Evolutionary conservation across 2,329 filamentous ascomycete species (phyloP).

Genomic region (Diaporthe sp.): DNA sequence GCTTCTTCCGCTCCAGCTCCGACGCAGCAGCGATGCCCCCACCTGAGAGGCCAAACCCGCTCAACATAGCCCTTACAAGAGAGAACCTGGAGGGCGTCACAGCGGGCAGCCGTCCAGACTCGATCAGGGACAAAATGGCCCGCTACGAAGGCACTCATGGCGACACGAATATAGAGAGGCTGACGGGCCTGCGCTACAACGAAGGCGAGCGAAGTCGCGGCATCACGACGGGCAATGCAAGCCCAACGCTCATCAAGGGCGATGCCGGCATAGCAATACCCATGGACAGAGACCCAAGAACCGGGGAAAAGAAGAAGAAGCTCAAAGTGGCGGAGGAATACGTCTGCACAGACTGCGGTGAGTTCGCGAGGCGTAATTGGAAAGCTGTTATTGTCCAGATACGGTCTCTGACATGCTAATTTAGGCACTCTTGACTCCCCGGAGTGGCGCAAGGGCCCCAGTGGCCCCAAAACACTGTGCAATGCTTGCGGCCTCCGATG

Average conservation of each 20-base stretch:
- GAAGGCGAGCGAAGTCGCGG: slow-evolving; percentile 91
- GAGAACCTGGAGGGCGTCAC: slow-evolving; percentile 84
- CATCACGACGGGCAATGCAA: slow-evolving; percentile 87
- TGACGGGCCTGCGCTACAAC: slow-evolving; percentile 88
- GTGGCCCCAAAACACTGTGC: slow-evolving; percentile 92
- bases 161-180: slow-evolving; percentile 87
- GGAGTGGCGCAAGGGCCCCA: slow-evolving; percentile 95
- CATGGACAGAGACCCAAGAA: slow-evolving; percentile 79
- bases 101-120: slow-evolving; percentile 77
- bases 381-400: background rate
- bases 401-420: slow-evolving; percentile 33
- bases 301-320: slow-evolving; percentile 88
- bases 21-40: slow-evolving; percentile 73
- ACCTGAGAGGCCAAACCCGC: slow-evolving; percentile 71
- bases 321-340: slow-evolving; percentile 89
- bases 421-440: slow-evolving; percentile 87
- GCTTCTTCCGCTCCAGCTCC: slow-evolving; percentile 50
- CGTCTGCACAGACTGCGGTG: slow-evolving; percentile 93
- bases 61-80: slow-evolving; percentile 79
- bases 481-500: slow-evolving; percentile 89
- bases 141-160: slow-evolving; percentile 83
- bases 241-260: slow-evolving; percentile 84
- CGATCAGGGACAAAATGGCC: slow-evolving; percentile 87
- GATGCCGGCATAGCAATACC: slow-evolving; percentile 90
- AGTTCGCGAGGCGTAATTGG: slow-evolving; percentile 46